These are phyloP conservation scores for Salix suchowensis DNA, from an alignment of 345 rosid species.

Conservation along the genomic window DNA sequence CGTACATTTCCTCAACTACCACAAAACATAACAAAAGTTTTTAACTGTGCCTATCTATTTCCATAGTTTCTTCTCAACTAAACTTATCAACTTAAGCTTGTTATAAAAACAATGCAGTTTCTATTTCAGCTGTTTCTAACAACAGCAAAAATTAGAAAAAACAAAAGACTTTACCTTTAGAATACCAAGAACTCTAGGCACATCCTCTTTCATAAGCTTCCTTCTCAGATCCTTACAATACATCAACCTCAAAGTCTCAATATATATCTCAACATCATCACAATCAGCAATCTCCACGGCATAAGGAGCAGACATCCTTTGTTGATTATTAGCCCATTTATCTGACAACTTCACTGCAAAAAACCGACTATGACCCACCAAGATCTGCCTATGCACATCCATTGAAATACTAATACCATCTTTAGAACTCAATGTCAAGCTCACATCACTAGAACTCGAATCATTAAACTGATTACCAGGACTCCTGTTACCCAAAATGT, in stretches of 20 bases:
- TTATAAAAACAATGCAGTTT: neutral
- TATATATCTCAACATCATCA: conserved; percentile 92
- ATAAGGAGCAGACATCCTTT: conserved; percentile 50
- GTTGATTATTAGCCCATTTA: conserved; percentile 64
- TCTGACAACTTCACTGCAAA: conserved; percentile 77
- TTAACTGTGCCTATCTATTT: neutral
- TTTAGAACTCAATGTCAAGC: conserved; percentile 73
- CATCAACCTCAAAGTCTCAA: conserved; percentile 91
- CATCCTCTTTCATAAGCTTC: conserved; percentile 89
- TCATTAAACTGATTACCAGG: conserved; percentile 94
- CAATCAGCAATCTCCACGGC: conserved; percentile 95
- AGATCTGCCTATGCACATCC: conserved; percentile 79
- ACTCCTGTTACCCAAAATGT: conserved; percentile 52
- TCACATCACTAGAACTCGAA: conserved; percentile 64
- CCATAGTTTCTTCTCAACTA: conserved; percentile 14
- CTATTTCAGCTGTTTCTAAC: neutral
- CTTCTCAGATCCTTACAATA: conserved; percentile 88
- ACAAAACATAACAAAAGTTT: neutral
- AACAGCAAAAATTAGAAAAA: neutral
- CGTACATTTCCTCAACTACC: neutral
- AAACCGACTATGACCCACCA: conserved; percentile 83
- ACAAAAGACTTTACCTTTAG: conserved; percentile 56
- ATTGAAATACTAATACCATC: conserved; percentile 74
- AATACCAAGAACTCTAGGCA: conserved; percentile 78
- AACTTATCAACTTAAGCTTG: neutral